A percentile compares a stretch with the other conserved stretches of the same genome.
phyloP scores from a whole-genome alignment of 116 monocot species.

The Papilionanthe hybrid region DNA sequence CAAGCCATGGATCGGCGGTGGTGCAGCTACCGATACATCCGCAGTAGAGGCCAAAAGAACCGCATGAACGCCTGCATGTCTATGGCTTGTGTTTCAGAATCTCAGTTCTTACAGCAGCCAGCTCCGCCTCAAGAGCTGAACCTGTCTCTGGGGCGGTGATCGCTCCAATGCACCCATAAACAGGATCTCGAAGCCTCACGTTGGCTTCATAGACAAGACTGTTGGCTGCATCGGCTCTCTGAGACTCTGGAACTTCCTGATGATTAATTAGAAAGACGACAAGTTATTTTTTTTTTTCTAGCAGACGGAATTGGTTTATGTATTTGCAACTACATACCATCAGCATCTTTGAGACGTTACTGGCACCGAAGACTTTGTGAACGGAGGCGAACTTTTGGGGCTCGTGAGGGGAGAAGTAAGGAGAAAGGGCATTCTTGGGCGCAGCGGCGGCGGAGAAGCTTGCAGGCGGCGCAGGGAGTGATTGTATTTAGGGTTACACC shows the following conservation, averaged over 20 bases:
- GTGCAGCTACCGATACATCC: conserved; percentile 31
- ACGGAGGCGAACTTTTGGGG: conserved; percentile 90
- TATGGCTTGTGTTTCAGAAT: conserved; percentile 60
- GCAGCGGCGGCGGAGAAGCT: conserved; percentile 80
- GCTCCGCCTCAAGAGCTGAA: conserved; percentile 77
- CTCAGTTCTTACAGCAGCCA: conserved; percentile 54
- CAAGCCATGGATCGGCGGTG: conserved; percentile 8
- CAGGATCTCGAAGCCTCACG: conserved; percentile 77
- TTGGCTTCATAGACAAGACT: conserved; percentile 92
- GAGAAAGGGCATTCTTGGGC: conserved; percentile 98
- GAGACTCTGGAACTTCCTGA: conserved; percentile 82
- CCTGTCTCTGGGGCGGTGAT: conserved; percentile 80
- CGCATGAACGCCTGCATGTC: conserved; percentile 32
- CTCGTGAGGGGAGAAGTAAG: conserved; percentile 95
- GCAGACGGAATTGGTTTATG: neutral
- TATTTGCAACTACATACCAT: conserved; percentile 37
- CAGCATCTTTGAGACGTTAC: conserved; percentile 95
- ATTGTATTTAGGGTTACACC: conserved; percentile 54
- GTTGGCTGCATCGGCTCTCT: conserved; percentile 78
- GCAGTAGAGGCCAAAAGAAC: conserved; percentile 20
- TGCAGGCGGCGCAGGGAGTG: conserved; percentile 96
- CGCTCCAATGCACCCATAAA: conserved; percentile 91
- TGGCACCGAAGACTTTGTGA: conserved; percentile 97
- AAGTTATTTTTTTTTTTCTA: neutral
- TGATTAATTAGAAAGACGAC: neutral